A percentile compares a stretch with the other conserved stretches of the same genome.
These are phyloP conservation scores for Aureobasidium sp. DNA, from an alignment of 2,329 filamentous ascomycete species.

Conservation along the genomic window DNA sequence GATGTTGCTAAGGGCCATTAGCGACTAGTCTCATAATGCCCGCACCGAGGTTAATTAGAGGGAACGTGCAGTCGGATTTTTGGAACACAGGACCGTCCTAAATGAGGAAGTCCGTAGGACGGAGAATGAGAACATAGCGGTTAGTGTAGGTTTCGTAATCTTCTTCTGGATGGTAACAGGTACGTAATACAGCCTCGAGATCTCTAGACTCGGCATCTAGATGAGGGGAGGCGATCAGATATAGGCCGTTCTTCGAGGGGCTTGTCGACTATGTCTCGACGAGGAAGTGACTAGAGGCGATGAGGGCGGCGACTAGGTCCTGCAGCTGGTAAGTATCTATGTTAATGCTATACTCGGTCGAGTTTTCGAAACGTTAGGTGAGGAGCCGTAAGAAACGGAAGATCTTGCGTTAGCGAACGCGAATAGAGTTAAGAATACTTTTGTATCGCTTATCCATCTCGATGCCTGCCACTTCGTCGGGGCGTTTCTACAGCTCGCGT, in stretches of 20 bases:
- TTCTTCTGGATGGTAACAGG: slow-evolving; percentile 63
- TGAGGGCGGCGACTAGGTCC: slow-evolving; percentile 71
- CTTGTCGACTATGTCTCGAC: slow-evolving; percentile 66
- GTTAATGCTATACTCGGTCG: slow-evolving; percentile 86
- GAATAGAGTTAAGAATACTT: slow-evolving; percentile 87
- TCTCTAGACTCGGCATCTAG: slow-evolving; percentile 68
- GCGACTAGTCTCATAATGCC: slow-evolving; percentile 84
- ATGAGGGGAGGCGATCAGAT: slow-evolving; percentile 76
- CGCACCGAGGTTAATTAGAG: slow-evolving; percentile 74
- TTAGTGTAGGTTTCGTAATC: slow-evolving; percentile 64
- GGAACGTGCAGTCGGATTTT: slow-evolving; percentile 61
- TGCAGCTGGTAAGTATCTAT: slow-evolving; percentile 60
- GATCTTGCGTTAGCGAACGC: slow-evolving; percentile 89
- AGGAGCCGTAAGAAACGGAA: slow-evolving; percentile 93
- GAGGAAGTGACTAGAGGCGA: slow-evolving; percentile 77
- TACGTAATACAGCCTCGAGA: slow-evolving; percentile 77
- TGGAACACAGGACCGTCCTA: slow-evolving; percentile 73
- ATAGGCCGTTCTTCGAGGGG: slow-evolving; percentile 55
- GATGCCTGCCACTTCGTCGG: slow-evolving; percentile 65
- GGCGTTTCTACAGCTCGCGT: slow-evolving; percentile 74
- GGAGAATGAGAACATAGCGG: slow-evolving; percentile 77
- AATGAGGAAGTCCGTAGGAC: slow-evolving; percentile 65
- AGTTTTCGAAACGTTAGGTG: slow-evolving; percentile 91
- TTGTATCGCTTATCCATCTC: slow-evolving; percentile 99
- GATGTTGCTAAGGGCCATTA: slow-evolving; percentile 69